Conservation (phyloP, 306 rosid species). For the Pterocarpus macrocarpus region DNA sequence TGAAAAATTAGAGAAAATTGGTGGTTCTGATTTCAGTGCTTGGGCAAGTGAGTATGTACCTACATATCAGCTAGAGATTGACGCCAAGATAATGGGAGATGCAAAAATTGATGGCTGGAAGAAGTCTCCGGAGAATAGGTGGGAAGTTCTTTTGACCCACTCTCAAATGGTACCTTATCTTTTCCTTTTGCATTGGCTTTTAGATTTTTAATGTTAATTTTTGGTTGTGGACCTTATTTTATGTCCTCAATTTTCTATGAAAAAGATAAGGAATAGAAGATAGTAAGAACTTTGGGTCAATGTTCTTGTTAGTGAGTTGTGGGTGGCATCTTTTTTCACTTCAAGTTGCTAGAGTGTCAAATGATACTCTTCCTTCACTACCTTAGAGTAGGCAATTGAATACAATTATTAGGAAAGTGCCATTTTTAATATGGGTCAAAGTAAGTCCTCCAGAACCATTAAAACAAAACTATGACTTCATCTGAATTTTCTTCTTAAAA, state of each 20-base stretch:
- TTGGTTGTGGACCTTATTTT: slow-evolving; percentile 21
- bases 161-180: slow-evolving; percentile 86
- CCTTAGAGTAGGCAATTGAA: background rate
- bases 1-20: slow-evolving; percentile 79
- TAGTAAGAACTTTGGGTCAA: slow-evolving; percentile 9
- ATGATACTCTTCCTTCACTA: slow-evolving; percentile 35
- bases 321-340: slow-evolving; percentile 4
- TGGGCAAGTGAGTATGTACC: slow-evolving; percentile 90
- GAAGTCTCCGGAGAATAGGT: slow-evolving; percentile 66
- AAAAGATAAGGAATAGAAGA: slow-evolving; percentile 15
- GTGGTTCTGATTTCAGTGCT: slow-evolving; percentile 83
- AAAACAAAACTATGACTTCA: background rate
- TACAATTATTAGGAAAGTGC: background rate
- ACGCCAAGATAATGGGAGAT: slow-evolving; percentile 55
- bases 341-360: slow-evolving; percentile 23
- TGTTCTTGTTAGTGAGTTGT: slow-evolving; percentile 34
- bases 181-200: slow-evolving; percentile 50
- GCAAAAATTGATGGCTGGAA: slow-evolving; percentile 85
- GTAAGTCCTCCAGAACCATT: slow-evolving; percentile 9
- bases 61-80: slow-evolving; percentile 79
- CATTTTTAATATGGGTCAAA: slow-evolving; percentile 5
- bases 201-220: slow-evolving; percentile 12
- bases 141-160: slow-evolving; percentile 95
- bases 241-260: background rate
- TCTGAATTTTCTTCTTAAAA: slow-evolving; percentile 13